Percentiles rank a stretch among this genome's conserved stretches.
phyloP scores from a whole-genome alignment of 2,329 filamentous ascomycete species.

The Ascochyta lentis region DNA sequence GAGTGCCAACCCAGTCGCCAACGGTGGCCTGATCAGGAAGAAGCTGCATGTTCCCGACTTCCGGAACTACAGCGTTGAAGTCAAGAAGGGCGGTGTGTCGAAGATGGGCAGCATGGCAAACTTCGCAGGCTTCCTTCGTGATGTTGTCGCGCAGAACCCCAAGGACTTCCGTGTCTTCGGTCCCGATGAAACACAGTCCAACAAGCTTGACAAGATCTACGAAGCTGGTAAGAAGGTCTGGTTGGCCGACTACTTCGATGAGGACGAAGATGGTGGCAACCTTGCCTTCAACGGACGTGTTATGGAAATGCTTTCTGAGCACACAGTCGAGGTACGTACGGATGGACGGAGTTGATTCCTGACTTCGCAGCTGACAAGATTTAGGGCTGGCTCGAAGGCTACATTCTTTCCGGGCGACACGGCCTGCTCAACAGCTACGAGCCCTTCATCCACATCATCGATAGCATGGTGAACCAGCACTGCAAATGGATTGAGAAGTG shows the following conservation, averaged over 20 bases:
- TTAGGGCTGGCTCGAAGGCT: conserved; percentile 74
- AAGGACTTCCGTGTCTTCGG: conserved; percentile 77
- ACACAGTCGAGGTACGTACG: conserved; percentile 69
- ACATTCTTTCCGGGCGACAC: conserved; percentile 75
- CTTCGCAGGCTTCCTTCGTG: conserved; percentile 71
- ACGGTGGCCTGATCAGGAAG: conserved; percentile 71
- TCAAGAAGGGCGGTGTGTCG: conserved; percentile 66
- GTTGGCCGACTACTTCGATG: conserved; percentile 79
- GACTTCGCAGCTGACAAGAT: conserved; percentile 12
- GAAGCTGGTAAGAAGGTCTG: conserved; percentile 79
- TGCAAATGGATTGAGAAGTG: conserved; percentile 87
- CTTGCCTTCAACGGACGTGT: conserved; percentile 72
- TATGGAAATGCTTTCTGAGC: conserved; percentile 86
- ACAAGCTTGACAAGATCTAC: conserved; percentile 76
- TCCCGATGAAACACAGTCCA: conserved; percentile 81
- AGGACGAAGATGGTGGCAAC: conserved; percentile 77
- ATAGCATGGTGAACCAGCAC: conserved; percentile 86
- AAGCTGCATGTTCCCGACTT: conserved; percentile 75
- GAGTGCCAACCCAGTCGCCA: conserved; percentile 78
- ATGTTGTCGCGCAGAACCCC: conserved; percentile 70
- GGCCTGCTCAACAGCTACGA: conserved; percentile 83
- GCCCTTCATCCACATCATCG: conserved; percentile 82
- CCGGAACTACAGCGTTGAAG: conserved; percentile 68
- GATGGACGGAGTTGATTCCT: not conserved
- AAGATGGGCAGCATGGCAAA: conserved; percentile 71